Percentiles rank a stretch among this genome's conserved stretches.
Evolutionary conservation across 805 yeast genomes (phyloP).

Genomic region (Debaryomyces tyrocola): DNA sequence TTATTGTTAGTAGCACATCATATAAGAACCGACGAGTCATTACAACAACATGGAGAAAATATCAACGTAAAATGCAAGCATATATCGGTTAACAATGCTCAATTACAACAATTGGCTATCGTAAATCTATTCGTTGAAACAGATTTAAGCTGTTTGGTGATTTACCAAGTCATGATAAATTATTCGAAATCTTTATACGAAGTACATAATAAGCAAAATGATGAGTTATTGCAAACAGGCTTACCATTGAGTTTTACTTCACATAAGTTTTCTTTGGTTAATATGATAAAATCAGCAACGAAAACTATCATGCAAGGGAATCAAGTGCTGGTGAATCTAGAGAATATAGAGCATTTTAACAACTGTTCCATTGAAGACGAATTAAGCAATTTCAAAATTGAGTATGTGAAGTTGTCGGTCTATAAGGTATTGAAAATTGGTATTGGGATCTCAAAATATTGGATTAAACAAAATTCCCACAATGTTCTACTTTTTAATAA

Average conservation of each 20-base stretch:
- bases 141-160: conserved; percentile 34
- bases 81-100: conserved; percentile 35
- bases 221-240: conserved; percentile 32
- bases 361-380: conserved; percentile 33
- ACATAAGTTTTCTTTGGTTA: conserved; percentile 25
- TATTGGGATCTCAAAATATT: conserved; percentile 28
- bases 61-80: conserved; percentile 37
- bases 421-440: conserved; percentile 34
- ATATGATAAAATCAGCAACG: conserved; percentile 32
- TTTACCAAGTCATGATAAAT: conserved; percentile 38
- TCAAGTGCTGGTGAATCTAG: conserved; percentile 21
- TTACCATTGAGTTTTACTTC: conserved; percentile 31
- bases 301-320: conserved; percentile 30
- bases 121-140: conserved; percentile 43
- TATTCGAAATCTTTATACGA: conserved; percentile 35
- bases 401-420: conserved; percentile 26
- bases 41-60: conserved; percentile 50
- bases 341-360: conserved; percentile 35
- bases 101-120: conserved; percentile 24
- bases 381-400: conserved; percentile 23
- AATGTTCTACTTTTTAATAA: conserved; percentile 32
- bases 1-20: conserved; percentile 48
- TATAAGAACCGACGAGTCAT: conserved; percentile 42
- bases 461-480: conserved; percentile 42
- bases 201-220: conserved; percentile 23